Base-by-base conservation (phyloP, 345 rosid genomes). In the Balakata baccata region DNA sequence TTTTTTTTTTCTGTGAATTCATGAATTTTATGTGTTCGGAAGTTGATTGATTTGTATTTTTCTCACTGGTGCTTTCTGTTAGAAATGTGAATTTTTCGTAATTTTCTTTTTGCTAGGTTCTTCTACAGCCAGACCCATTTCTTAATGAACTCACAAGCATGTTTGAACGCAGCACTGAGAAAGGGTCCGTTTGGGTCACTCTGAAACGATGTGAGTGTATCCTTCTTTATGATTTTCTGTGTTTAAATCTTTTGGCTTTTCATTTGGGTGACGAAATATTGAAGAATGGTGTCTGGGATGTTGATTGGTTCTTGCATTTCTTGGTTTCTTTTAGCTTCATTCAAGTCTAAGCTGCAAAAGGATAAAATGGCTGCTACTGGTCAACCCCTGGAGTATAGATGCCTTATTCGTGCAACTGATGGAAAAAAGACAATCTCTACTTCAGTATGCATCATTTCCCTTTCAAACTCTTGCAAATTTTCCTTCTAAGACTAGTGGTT, bases 101-200 rank as follows among this genome's bases (percentile, higher is more conserved):
- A 7, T 65, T 45, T 66, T 1, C 29, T 25, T 64, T 64, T 11
- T 46, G 46, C 13, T 29, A 94, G 98, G 98, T 89, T 78, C 81
- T 80, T 67, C 81, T 92, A 79, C 95, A 90, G 74, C 89, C 84
- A 5, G 98, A 94, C 72, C 98, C 98, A 3, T 94, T 92, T 75
- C 92, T 94, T 5, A 94, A 87, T 75, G 98, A 94, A 72, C 91
- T 94, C 52, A 92, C 94, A 12, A 86, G 88, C 87, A 89, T 94
- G 97, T 92, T 85, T 17, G 98, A 94, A 82, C 84, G 79, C 58
- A 92, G 83, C 82, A 89, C 89, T 0, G 98, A 90, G 79, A 78
- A 80, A 64, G 97, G 96, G 23, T 86, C 96, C 63, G 92, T 94
- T 52, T 94, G 98, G 98, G 95, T 94, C 68, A 94, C 97, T 64